phyloP scores from a whole-genome alignment of 2,329 filamentous ascomycete species.

The Claviceps maximensis region DNA sequence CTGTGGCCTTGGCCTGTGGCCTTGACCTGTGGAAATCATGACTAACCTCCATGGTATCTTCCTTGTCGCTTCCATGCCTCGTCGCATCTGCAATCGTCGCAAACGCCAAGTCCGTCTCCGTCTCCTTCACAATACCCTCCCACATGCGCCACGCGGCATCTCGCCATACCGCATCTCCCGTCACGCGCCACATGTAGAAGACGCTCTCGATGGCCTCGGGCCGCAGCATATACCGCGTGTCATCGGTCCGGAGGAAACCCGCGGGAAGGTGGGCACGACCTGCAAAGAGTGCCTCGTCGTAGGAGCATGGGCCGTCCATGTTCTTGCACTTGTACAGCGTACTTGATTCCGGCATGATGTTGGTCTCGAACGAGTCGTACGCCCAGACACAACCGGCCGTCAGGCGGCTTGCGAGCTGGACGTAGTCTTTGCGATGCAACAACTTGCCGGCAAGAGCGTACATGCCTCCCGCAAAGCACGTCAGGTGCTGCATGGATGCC shows the following conservation, averaged over 20 bases:
- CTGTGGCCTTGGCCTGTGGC: not conserved
- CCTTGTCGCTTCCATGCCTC: conserved; percentile 17
- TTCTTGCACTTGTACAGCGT: conserved; percentile 23
- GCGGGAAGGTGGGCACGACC: conserved; percentile 19
- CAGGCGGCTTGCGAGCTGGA: conserved; percentile 33
- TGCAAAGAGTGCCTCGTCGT: conserved; percentile 16
- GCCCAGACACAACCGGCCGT: conserved; percentile 42
- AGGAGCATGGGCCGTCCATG: conserved; percentile 23
- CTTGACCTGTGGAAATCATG: not conserved
- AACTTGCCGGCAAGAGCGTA: conserved; percentile 54
- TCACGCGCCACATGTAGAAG: conserved; percentile 38
- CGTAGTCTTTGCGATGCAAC: conserved; percentile 33
- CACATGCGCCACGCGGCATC: conserved; percentile 37
- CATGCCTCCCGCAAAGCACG: conserved; percentile 60
- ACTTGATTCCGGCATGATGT: conserved; percentile 41
- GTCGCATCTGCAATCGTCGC: conserved; percentile 27
- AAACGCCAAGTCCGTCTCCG: conserved; percentile 30
- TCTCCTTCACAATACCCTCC: conserved; percentile 26
- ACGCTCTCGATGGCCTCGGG: conserved; percentile 40
- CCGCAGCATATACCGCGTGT: conserved; percentile 30
- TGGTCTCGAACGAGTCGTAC: conserved; percentile 34
- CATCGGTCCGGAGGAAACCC: conserved; percentile 44
- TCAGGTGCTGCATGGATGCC: conserved; percentile 41
- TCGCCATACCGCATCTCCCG: conserved; percentile 29
- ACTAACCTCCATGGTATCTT: conserved; percentile 50